Evolutionary conservation across 345 rosid species (phyloP), one percentile per base, ranked within the genome.

Genomic region (Erucastrum elatum): DNA sequence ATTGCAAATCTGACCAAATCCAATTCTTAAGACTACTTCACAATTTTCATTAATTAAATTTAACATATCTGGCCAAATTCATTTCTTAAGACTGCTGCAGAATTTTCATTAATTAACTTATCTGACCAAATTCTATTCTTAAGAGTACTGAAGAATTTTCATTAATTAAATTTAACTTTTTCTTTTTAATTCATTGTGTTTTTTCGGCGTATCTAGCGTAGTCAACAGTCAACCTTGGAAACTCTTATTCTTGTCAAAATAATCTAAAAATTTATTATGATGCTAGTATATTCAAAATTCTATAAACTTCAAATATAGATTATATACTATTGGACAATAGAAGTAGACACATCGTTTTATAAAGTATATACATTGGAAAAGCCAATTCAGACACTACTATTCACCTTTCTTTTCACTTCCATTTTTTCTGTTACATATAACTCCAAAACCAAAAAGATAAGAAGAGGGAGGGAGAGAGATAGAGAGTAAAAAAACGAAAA

Each of bases 351-450:
- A 16, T 8, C 41, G 21, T 60, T 76, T 15, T 25, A 13, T 21
- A 31, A 46, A 12, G 26, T n/a, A 77, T 6, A 37, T 46, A 46
- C 59, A 67, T 44, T 10, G 66, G 12, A 64, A 72, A 71, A 29
- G 66, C 66, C 81, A 77, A 71, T 62, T 70, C 41, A 49, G 0
- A 62, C 63, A 77, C 80, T 58, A 33, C 70, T 76, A 58, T 31
- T 30, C 73, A 68, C 12, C 31, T 29, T 62, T 67, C 67, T 46
- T 79, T 8, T 11, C 35, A 49, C 56, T 51, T 51, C 56, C 56
- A 51, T 51, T 51, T 51, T 49, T 51, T 51, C 56, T 13, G 16
- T 15, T 51, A 51, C 8, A 51, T 51, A 51, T 51, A 51, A 46
- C 0, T 67, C 68, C 39, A 12, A 51, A 51, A 51, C 17, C 56